A percentile compares a stretch with the other conserved stretches of the same genome.
These are phyloP conservation scores for barrel medic (Medicago truncatula) DNA, from an alignment of 306 rosid species.

Conservation along the genomic window DNA sequence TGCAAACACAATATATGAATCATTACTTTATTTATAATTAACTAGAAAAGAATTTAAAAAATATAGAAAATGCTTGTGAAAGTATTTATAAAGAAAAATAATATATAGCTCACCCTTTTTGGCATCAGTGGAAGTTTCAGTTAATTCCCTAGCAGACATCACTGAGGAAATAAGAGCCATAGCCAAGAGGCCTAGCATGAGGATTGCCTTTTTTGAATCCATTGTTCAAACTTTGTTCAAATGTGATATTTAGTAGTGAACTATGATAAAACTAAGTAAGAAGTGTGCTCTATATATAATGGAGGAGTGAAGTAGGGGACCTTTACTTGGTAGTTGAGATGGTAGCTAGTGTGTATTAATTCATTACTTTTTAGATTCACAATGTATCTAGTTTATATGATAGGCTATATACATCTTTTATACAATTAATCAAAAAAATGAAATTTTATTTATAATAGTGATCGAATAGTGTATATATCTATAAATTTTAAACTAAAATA, in stretches of 20 bases:
- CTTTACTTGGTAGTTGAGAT: background rate
- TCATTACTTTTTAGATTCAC: background rate
- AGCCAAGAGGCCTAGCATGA: conserved; percentile 51
- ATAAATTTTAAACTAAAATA: background rate
- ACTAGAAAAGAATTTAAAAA: no score
- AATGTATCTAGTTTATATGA: no score
- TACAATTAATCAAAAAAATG: no score
- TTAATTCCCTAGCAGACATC: conserved; percentile 45
- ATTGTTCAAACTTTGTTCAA: conserved; percentile 18
- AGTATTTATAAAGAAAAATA: no score
- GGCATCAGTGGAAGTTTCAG: background rate
- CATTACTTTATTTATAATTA: no score
- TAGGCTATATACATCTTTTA: no score
- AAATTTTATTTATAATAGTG: no score
- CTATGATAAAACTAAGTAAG: background rate
- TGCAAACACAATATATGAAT: background rate
- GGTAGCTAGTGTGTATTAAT: background rate
- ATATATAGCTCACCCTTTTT: conserved; percentile 36
- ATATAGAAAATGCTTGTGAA: no score
- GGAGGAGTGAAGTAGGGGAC: background rate
- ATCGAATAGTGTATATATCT: background rate
- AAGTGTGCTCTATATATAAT: conserved; percentile 24
- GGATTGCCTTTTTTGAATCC: conserved; percentile 46
- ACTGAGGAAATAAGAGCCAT: conserved; percentile 39
- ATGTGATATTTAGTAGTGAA: background rate